Base-by-base conservation (phyloP, 1,284 basidiomycete genomes). In the Schizopora paradoxa region DNA sequence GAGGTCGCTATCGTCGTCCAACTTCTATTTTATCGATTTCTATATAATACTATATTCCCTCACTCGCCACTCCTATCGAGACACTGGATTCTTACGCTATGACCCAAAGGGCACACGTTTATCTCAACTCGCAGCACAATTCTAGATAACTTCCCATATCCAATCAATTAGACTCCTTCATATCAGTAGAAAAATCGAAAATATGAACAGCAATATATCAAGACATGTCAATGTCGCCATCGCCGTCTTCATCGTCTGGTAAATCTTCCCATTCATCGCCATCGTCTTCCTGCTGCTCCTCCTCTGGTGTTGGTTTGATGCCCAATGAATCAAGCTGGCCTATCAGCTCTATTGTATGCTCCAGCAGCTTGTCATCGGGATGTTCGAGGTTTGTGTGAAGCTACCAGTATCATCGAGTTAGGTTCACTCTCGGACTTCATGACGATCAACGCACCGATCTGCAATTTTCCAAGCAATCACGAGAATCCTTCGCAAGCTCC, bases 391-490 rank as follows among this genome's bases (percentile, higher is more conserved):
- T 79, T 26, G 70, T 64, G 56, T 91, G 86, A 22, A 93, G 63
- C 85, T 92, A 62, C n/a, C n/a, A n/a, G n/a, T n/a, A n/a, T n/a
- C n/a, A 21, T 37, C 29, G 16, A 47, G 49, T 21, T 19, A 44
- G 45, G 36, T 54, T 22, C 29, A 43, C 45, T 19, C 49, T n/a
- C 43, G 45, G 4, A 34, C 26, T 45, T 40, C 43, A 27, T 36
- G 16, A 43, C 7, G 41, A n/a, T 19, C 43, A 16, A 68, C 78
- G 51, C 53, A 91, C 89, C 61, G 73, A 75, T 64, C 79, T 76
- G 64, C 89, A 92, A 11, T 86, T 90, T 56, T 91, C 84, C 48
- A 95, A 65, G 60, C 86, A 89, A 59, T 92, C 82, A 54, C 86
- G 72, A 0, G 87, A 70, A 61, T 94, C 91, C 49, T 76, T 77